Conservation (phyloP, 805 yeast species). For the Ogataea ramenticola region DNA sequence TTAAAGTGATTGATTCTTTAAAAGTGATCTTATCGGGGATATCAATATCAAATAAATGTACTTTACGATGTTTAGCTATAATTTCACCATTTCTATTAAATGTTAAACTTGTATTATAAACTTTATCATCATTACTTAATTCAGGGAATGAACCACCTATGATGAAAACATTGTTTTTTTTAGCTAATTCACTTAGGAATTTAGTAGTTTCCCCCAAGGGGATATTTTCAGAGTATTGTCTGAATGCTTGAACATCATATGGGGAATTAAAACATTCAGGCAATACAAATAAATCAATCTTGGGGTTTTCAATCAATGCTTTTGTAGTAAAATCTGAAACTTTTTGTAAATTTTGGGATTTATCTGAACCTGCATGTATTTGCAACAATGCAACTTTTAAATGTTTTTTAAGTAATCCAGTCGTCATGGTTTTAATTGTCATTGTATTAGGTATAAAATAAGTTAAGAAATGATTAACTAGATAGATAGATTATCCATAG, state of each 20-base stretch:
- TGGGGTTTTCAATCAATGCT: slow-evolving; percentile 50
- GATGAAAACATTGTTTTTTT: slow-evolving; percentile 49
- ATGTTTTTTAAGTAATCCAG: slow-evolving; percentile 36
- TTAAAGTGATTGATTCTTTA: slow-evolving; percentile 68
- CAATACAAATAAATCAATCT: slow-evolving; percentile 67
- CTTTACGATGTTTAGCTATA: slow-evolving; percentile 85
- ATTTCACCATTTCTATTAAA: slow-evolving; percentile 67
- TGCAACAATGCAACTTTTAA: slow-evolving; percentile 82
- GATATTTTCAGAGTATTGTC: slow-evolving; percentile 81
- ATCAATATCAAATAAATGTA: slow-evolving; percentile 86
- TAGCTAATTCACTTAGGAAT: slow-evolving; percentile 62
- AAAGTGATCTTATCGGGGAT: slow-evolving; percentile 88
- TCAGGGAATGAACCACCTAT: slow-evolving; percentile 96
- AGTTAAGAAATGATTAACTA: too few relatives aligned
- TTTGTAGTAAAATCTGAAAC: slow-evolving; percentile 56
- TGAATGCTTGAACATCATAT: slow-evolving; percentile 79
- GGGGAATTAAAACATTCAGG: slow-evolving; percentile 98
- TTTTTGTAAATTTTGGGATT: slow-evolving; percentile 64
- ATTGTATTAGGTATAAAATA: too few relatives aligned
- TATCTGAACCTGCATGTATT: slow-evolving; percentile 74
- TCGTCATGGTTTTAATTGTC: slow-evolving; percentile 7
- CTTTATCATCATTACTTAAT: slow-evolving; percentile 44
- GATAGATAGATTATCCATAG: too few relatives aligned
- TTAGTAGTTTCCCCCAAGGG: slow-evolving; percentile 65
- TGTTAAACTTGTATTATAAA: slow-evolving; percentile 69